These are phyloP conservation scores for Diaporthe australafricana DNA, from an alignment of 2,329 filamentous ascomycete genomes.

Conservation along the genomic window DNA sequence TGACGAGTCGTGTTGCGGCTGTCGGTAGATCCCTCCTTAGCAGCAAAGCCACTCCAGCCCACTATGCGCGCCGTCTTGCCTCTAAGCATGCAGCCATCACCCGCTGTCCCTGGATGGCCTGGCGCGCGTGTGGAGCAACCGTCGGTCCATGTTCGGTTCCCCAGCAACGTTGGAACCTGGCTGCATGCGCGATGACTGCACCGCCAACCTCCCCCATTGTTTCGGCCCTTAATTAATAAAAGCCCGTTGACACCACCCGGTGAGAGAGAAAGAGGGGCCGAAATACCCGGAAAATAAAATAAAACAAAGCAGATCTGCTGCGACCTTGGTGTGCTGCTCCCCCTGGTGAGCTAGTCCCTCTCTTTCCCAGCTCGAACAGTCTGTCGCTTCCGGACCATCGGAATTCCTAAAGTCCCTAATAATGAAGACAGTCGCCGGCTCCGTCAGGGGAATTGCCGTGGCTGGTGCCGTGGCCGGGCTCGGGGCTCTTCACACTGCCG, in stretches of 20 bases:
- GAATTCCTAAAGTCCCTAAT: slow-evolving; percentile 6
- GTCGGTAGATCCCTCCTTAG: not conserved
- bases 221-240: slow-evolving; percentile 25
- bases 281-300: slow-evolving; percentile 5
- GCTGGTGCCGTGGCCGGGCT: slow-evolving; percentile 31
- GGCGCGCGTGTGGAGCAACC: slow-evolving; percentile 13
- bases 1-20: slow-evolving; percentile 21
- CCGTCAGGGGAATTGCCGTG: slow-evolving; percentile 17
- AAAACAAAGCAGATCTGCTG: slow-evolving; percentile 17
- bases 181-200: slow-evolving; percentile 16
- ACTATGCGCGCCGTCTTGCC: not conserved
- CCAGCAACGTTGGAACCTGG: slow-evolving; percentile 15
- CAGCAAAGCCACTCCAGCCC: not conserved
- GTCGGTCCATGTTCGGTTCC: not conserved
- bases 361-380: slow-evolving; percentile 11
- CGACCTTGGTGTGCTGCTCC: slow-evolving; percentile 6
- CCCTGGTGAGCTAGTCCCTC: slow-evolving; percentile 16
- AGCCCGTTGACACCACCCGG: not conserved
- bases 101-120: not conserved
- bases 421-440: slow-evolving; percentile 23
- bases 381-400: slow-evolving; percentile 21
- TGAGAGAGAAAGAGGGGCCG: not conserved
- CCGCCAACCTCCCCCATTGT: slow-evolving; percentile 27
- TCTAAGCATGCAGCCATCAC: not conserved
- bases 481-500: slow-evolving; percentile 11